These are phyloP conservation scores for Cyclotella kingstonii DNA, from an alignment of 108 stramenopile species.

Conservation along the genomic window DNA sequence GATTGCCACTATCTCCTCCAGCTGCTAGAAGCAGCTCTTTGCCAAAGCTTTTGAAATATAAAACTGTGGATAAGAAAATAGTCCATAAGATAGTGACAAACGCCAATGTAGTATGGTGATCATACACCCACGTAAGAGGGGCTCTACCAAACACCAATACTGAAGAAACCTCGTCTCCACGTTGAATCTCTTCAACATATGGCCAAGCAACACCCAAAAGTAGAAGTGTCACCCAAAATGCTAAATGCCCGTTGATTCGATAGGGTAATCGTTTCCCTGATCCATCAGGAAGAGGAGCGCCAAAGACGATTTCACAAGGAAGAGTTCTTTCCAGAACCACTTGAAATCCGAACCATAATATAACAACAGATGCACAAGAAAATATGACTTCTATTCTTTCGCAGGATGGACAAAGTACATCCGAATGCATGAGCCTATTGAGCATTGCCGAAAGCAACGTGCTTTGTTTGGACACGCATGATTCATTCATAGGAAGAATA, in stretches of 20 bases:
- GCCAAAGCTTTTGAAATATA: constrained; percentile 76
- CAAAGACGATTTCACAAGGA: constrained; percentile 79
- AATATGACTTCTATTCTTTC: constrained; percentile 7
- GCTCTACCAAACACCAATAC: constrained; percentile 45
- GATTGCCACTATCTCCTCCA: constrained; percentile 82
- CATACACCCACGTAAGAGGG: constrained; percentile 77
- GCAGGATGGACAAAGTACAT: constrained; percentile 49
- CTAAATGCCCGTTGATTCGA: constrained; percentile 92
- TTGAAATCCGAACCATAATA: constrained; percentile 85
- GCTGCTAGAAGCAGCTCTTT: constrained; percentile 67
- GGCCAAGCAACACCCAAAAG: constrained; percentile 52
- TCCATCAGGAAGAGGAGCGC: constrained; percentile 63
- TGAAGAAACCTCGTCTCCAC: constrained; percentile 15
- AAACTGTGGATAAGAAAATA: constrained; percentile 56
- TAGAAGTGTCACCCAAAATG: constrained; percentile 88
- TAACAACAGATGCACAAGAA: constrained; percentile 49
- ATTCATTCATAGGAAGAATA: constrained; percentile 20
- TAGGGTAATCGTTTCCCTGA: constrained; percentile 63
- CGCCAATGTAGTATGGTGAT: constrained; percentile 68
- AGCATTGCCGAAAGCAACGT: constrained; percentile 5
- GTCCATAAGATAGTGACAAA: constrained; percentile 61
- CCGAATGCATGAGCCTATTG: constrained; percentile 12
- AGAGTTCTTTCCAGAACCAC: constrained; percentile 83
- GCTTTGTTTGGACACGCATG: constrained; percentile 3
- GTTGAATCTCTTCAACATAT: constrained; percentile 30